These are phyloP conservation scores for Deinandra increscens DNA, from an alignment of 129 eudicot species.

Conservation along the genomic window DNA sequence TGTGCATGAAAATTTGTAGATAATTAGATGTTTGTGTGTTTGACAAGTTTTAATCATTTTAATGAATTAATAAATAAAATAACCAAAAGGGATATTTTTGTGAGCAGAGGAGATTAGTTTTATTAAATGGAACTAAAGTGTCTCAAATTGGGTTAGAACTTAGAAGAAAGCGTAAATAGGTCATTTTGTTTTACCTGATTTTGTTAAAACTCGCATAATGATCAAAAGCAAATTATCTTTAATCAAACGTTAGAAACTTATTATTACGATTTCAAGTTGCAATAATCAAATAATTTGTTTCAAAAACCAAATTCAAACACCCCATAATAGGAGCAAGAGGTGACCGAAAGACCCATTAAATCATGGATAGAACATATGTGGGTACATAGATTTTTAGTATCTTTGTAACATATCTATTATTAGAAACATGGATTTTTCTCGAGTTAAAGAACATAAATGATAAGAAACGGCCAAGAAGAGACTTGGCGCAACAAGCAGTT, in stretches of 20 bases:
- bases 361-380: background rate
- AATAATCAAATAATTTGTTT: background rate
- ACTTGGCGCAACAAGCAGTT: background rate
- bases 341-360: background rate
- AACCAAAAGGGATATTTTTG: background rate
- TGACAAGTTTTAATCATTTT: background rate
- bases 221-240: background rate
- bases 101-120: background rate
- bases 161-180: background rate
- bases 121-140: constrained; percentile 3
- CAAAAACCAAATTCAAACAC: background rate
- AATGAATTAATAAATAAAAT: background rate
- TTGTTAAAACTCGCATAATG: background rate
- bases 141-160: background rate
- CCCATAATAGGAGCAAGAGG: constrained; percentile 4
- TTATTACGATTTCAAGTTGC: background rate
- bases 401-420: background rate
- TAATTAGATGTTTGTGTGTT: background rate
- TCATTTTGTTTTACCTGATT: background rate
- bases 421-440: background rate
- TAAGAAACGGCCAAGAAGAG: background rate
- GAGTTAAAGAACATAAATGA: constrained; percentile 2
- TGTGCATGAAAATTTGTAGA: constrained; percentile 29
- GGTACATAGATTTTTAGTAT: background rate
- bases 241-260: background rate